phyloP scores from a whole-genome alignment of 495 filamentous ascomycete genomes.

The Penicillium flavigenum region DNA sequence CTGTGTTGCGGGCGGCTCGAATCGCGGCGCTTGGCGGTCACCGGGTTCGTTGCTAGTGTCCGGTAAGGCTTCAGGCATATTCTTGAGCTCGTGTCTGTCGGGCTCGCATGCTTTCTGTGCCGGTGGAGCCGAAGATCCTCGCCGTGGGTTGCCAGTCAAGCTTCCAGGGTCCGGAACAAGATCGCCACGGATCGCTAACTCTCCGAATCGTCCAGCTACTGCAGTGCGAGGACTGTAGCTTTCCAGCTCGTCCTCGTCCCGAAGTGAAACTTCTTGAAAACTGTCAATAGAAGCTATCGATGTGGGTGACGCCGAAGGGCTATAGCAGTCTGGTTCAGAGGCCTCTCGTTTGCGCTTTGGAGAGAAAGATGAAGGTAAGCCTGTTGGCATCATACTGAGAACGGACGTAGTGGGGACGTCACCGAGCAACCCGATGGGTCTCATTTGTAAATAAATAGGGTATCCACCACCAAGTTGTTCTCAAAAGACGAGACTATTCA shows the following conservation, averaged over 20 bases:
- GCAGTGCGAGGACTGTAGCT: constrained; percentile 59
- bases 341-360: constrained; percentile 46
- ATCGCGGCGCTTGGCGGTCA: constrained; percentile 9
- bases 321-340: constrained; percentile 37
- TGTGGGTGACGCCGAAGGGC: constrained; percentile 39
- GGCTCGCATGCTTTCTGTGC: constrained; percentile 18
- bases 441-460: constrained; percentile 9
- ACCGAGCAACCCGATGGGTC: constrained; percentile 18
- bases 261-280: constrained; percentile 36
- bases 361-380: constrained; percentile 30
- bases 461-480: constrained; percentile 6
- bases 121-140: constrained; percentile 10
- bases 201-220: constrained; percentile 63
- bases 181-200: constrained; percentile 57
- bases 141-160: constrained; percentile 20
- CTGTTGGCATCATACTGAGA: constrained; percentile 36
- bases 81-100: constrained; percentile 6
- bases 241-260: constrained; percentile 38
- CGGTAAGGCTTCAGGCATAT: constrained; percentile 25
- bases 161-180: constrained; percentile 29
- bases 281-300: constrained; percentile 37
- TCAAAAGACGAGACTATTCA: constrained; percentile 4
- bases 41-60: constrained; percentile 10
- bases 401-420: constrained; percentile 26
- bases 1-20: constrained; percentile 9